Conservation (phyloP, 225 moss, liverwort and hornwort genomes). For the Thuidium tamariscinum region DNA sequence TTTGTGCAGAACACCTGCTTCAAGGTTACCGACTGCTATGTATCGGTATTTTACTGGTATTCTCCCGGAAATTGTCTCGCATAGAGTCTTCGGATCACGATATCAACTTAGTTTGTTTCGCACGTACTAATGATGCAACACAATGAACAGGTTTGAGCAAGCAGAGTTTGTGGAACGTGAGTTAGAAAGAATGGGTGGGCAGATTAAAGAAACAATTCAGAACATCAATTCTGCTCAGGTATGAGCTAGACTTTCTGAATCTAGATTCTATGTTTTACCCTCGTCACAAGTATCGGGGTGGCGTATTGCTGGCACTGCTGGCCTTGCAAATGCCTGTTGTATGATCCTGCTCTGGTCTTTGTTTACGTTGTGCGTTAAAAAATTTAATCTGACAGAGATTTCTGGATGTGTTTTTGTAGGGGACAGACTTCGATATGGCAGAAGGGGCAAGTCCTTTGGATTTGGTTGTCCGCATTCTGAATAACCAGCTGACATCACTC, state of each 20-base stretch:
- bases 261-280: neutral
- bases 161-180: constrained; percentile 92
- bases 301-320: neutral
- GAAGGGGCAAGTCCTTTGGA: constrained; percentile 94
- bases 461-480: constrained; percentile 87
- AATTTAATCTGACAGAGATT: neutral
- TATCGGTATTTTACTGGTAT: neutral
- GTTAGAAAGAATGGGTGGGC: constrained; percentile 74
- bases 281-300: neutral
- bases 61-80: neutral
- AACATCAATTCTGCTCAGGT: constrained; percentile 83
- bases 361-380: neutral
- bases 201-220: constrained; percentile 77
- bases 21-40: neutral
- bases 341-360: neutral
- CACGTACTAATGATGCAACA: neutral
- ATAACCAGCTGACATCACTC: constrained; percentile 86
- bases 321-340: neutral
- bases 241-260: neutral
- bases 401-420: constrained; percentile 14
- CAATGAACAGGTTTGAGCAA: constrained; percentile 66
- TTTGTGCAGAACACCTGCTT: neutral
- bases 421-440: constrained; percentile 64
- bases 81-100: neutral
- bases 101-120: neutral